These are phyloP conservation scores for Nemania sp. DNA, from an alignment of 2,329 filamentous ascomycete genomes.

Conservation along the genomic window DNA sequence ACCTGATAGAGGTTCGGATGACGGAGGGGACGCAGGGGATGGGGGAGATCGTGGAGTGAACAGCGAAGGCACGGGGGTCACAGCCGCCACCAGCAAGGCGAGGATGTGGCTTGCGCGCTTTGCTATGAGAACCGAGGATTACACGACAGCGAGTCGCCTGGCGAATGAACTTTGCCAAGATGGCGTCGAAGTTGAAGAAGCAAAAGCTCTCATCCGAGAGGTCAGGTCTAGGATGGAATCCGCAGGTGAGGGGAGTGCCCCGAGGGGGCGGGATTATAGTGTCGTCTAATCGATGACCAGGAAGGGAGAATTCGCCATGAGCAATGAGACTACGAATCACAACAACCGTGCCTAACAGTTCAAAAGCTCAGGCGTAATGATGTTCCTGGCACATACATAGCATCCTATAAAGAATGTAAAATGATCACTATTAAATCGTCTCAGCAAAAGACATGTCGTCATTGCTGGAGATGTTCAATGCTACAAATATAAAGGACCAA, in stretches of 20 bases:
- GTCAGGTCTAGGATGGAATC: constrained; percentile 74
- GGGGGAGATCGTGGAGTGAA: constrained; percentile 36
- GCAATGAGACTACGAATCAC: background rate
- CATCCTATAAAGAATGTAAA: no score
- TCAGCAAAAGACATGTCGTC: no score
- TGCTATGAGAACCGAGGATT: constrained; percentile 76
- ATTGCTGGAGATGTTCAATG: no score
- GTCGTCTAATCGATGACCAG: background rate
- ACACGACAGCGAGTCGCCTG: constrained; percentile 74
- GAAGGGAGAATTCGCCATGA: background rate
- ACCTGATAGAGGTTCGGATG: constrained; percentile 45
- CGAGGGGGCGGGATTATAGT: constrained; percentile 3
- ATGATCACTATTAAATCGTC: no score
- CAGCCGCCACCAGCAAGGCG: constrained; percentile 87
- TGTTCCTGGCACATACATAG: no score
- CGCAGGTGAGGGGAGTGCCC: constrained; percentile 9
- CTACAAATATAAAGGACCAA: no score
- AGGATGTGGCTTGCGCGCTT: constrained; percentile 89
- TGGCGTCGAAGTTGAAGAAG: constrained; percentile 94
- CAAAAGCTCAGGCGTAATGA: no score
- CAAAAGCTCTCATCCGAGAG: constrained; percentile 88
- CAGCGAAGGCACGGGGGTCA: constrained; percentile 73
- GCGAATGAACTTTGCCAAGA: constrained; percentile 94
- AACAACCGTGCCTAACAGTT: no score
- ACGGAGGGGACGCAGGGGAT: constrained; percentile 44